Percentiles rank a stretch among this genome's conserved stretches.
phyloP scores from a whole-genome alignment of 257 asterid species.

The Avicennia marina region DNA sequence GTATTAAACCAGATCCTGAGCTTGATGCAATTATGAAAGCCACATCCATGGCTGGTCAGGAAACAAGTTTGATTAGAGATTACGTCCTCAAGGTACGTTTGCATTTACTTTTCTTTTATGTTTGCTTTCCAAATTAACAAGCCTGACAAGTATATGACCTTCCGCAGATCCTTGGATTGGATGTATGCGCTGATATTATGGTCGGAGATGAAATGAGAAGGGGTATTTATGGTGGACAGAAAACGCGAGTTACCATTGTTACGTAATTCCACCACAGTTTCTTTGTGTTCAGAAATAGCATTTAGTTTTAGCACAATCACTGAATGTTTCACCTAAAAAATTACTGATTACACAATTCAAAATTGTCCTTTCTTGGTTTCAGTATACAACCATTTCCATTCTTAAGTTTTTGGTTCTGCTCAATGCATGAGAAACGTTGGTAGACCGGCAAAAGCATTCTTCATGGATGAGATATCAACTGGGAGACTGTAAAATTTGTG shows the following conservation, averaged over 20 bases:
- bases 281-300: neutral
- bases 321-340: neutral
- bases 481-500: slow-evolving; percentile 25
- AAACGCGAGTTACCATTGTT: slow-evolving; percentile 85
- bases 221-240: slow-evolving; percentile 94
- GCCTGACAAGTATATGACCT: slow-evolving; percentile 12
- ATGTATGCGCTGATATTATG: slow-evolving; percentile 81
- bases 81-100: slow-evolving; percentile 73
- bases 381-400: too few species aligned
- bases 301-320: neutral
- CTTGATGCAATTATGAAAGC: slow-evolving; percentile 59
- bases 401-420: too few species aligned
- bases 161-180: slow-evolving; percentile 81
- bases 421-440: neutral
- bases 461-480: slow-evolving; percentile 90
- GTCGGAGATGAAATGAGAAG: slow-evolving; percentile 95
- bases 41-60: slow-evolving; percentile 68
- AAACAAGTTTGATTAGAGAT: slow-evolving; percentile 76
- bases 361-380: neutral
- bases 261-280: neutral
- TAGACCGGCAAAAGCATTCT: slow-evolving; percentile 46
- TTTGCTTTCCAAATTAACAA: neutral
- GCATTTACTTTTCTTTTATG: neutral
- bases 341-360: neutral
- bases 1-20: slow-evolving; percentile 41